Evolutionary conservation across 148 eudicot genomes (phyloP).

Genomic region (Polygonum maritimum): DNA sequence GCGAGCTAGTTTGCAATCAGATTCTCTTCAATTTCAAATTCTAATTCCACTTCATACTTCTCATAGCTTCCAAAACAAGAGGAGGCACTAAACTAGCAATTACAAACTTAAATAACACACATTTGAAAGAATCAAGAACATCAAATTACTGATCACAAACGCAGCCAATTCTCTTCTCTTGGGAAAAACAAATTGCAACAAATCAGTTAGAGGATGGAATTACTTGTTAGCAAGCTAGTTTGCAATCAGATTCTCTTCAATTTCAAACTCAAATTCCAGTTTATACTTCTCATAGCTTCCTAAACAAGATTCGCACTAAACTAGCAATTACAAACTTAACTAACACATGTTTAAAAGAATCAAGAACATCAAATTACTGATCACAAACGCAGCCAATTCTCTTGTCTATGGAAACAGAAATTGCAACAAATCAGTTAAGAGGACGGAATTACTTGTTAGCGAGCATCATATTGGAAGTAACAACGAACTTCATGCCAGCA

Average conservation of each 20-base stretch:
- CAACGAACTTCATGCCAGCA: conserved; percentile 79
- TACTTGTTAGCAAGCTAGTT: no score
- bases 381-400: background rate
- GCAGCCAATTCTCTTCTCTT: background rate
- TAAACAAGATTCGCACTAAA: conserved; percentile 23
- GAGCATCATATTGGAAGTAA: conserved; percentile 81
- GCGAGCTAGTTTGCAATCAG: no score
- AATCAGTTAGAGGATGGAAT: background rate
- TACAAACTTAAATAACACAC: conserved; percentile 40
- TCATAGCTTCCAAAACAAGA: no score
- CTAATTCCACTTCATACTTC: no score
- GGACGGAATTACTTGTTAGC: conserved; percentile 25
- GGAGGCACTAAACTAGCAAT: conserved; percentile 49
- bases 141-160: background rate
- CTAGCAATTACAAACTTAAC: conserved; percentile 53
- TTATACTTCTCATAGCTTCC: no score
- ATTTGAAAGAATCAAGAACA: background rate
- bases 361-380: background rate
- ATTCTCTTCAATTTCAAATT: no score
- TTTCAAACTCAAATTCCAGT: no score
- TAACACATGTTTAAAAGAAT: conserved; percentile 14
- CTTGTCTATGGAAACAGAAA: background rate
- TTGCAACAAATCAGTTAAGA: no score
- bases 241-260: no score
- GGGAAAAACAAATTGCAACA: background rate